phyloP scores from a whole-genome alignment of 2,329 filamentous ascomycete genomes.

The Dichotomopilus funicola region DNA sequence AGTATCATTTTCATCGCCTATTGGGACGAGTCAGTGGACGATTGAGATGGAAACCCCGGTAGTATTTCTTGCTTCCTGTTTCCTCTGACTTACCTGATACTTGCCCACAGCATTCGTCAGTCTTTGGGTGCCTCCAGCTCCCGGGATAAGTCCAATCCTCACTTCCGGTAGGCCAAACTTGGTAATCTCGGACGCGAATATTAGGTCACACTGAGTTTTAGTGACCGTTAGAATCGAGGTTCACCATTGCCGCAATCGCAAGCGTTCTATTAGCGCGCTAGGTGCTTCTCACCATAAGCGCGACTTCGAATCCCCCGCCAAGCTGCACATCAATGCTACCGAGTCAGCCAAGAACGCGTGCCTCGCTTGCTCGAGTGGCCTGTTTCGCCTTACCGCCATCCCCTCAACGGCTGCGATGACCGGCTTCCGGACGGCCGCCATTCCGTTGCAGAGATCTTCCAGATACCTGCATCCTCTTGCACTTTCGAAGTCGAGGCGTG shows the following conservation, averaged over 20 bases:
- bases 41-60: not conserved
- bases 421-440: not conserved
- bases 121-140: not conserved
- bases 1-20: constrained; percentile 1
- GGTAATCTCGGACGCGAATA: not conserved
- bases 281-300: not conserved
- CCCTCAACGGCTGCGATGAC: not conserved
- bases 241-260: too few relatives aligned
- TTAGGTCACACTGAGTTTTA: not conserved
- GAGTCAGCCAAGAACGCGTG: not conserved
- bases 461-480: not conserved
- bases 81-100: not conserved
- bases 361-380: not conserved
- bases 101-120: constrained; percentile 1
- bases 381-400: not conserved
- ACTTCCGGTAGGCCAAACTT: constrained; percentile 1
- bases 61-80: not conserved
- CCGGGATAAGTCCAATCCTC: not conserved
- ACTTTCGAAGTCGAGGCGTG: not conserved
- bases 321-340: not conserved
- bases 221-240: too few relatives aligned
- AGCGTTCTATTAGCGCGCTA: not conserved
- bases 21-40: too few relatives aligned
- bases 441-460: not conserved
- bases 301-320: constrained; percentile 1